These are phyloP conservation scores for Corymbia calophylla DNA, from an alignment of 441 rosid genomes.

Conservation along the genomic window DNA sequence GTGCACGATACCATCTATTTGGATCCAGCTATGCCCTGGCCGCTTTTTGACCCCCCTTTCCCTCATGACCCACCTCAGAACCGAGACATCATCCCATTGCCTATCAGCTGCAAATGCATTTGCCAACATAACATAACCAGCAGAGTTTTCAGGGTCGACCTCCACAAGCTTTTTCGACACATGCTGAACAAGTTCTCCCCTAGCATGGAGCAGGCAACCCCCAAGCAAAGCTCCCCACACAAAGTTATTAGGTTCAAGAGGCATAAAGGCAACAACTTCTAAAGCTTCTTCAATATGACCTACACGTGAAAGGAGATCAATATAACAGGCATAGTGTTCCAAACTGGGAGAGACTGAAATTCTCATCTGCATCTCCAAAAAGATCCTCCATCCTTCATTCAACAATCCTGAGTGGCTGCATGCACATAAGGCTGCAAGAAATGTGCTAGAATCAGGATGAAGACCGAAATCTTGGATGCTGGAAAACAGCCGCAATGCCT, in stretches of 20 bases:
- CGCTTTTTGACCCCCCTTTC: constrained; percentile 27
- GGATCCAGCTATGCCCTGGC: constrained; percentile 30
- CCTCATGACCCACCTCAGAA: constrained; percentile 20
- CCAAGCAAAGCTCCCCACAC: constrained; percentile 44
- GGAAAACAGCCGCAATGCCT: constrained; percentile 23
- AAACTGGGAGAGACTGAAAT: constrained; percentile 13
- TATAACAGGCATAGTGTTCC: constrained; percentile 41
- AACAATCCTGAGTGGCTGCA: constrained; percentile 35
- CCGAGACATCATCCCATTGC: constrained; percentile 21
- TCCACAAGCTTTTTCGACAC: constrained; percentile 17
- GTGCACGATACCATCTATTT: constrained; percentile 16
- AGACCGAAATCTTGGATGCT: constrained; percentile 17
- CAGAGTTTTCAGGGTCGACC: constrained; percentile 25
- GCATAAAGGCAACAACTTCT: constrained; percentile 26
- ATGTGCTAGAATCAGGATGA: constrained; percentile 28
- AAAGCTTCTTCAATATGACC: constrained; percentile 36
- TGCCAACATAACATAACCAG: constrained; percentile 24
- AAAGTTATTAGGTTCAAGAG: constrained; percentile 29
- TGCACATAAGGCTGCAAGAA: constrained; percentile 33
- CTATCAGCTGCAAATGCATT: constrained; percentile 17
- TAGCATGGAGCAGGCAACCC: constrained; percentile 31
- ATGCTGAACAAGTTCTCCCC: constrained; percentile 19
- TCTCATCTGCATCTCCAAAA: constrained; percentile 18
- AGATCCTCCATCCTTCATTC: constrained; percentile 19
- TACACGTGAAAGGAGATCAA: constrained; percentile 35